phyloP scores from a whole-genome alignment of 2,329 filamentous ascomycete genomes.

The Phymatotrichopsis omnivora region DNA sequence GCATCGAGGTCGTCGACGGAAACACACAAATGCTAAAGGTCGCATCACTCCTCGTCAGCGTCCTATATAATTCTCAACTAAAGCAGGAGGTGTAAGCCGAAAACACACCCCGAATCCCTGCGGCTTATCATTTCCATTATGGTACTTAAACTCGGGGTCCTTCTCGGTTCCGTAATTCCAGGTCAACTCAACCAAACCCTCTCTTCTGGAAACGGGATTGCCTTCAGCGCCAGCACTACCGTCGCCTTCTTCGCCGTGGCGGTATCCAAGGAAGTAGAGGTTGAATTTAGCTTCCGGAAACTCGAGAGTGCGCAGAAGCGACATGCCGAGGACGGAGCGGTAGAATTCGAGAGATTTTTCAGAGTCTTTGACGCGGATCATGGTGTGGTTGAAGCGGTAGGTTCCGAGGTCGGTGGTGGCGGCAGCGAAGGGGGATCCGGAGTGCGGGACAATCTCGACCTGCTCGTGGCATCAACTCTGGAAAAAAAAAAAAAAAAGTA shows the following conservation, averaged over 20 bases:
- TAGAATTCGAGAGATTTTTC: constrained; percentile 69
- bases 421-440: constrained; percentile 53
- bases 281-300: constrained; percentile 66
- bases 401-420: constrained; percentile 61
- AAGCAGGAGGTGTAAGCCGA: neutral
- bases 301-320: constrained; percentile 61
- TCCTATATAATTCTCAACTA: neutral
- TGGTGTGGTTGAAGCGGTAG: constrained; percentile 83
- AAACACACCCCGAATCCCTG: constrained; percentile 82
- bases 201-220: constrained; percentile 54
- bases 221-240: constrained; percentile 45
- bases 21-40: constrained; percentile 38
- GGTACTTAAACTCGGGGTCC: constrained; percentile 72
- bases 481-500: neutral
- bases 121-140: constrained; percentile 82
- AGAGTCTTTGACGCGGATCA: constrained; percentile 83
- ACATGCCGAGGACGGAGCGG: constrained; percentile 83
- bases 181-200: constrained; percentile 82
- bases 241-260: constrained; percentile 45
- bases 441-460: constrained; percentile 73
- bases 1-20: constrained; percentile 80
- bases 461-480: constrained; percentile 20
- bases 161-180: constrained; percentile 81
- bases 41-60: neutral
- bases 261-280: constrained; percentile 85